Evolutionary conservation across 2,329 filamentous ascomycete species (phyloP).

Genomic region (Colletotrichum spaethianum): DNA sequence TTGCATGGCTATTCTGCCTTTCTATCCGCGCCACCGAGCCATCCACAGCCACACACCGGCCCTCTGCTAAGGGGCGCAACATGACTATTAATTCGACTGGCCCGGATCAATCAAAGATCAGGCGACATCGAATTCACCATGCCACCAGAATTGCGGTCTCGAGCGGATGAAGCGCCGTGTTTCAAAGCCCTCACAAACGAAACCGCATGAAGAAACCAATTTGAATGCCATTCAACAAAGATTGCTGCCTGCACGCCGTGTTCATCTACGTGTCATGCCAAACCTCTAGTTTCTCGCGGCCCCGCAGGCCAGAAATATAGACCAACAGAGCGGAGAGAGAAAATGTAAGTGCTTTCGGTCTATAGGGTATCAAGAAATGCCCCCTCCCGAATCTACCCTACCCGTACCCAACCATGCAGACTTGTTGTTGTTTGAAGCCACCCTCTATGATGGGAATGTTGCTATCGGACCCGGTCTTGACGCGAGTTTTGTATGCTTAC

Average conservation of each 20-base stretch:
- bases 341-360: slow-evolving; percentile 40
- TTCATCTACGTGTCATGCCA: slow-evolving; percentile 38
- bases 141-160: background rate
- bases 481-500: slow-evolving; percentile 1
- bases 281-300: slow-evolving; percentile 27
- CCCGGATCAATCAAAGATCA: background rate
- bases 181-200: background rate
- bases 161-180: background rate
- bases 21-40: no score
- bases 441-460: background rate
- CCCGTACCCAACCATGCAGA: slow-evolving; percentile 22
- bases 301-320: background rate
- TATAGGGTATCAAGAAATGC: slow-evolving; percentile 42
- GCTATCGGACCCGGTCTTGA: background rate
- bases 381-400: slow-evolving; percentile 39
- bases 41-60: background rate
- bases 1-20: background rate
- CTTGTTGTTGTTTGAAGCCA: slow-evolving; percentile 14
- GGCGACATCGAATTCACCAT: background rate
- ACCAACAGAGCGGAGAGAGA: slow-evolving; percentile 5
- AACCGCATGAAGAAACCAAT: background rate
- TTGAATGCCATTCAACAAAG: slow-evolving; percentile 1
- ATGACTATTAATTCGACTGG: background rate
- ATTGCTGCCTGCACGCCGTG: slow-evolving; percentile 23
- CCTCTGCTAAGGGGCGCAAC: background rate